Evolutionary conservation across 1,284 basidiomycete genomes (phyloP).

Genomic region (Trametes polyzona): DNA sequence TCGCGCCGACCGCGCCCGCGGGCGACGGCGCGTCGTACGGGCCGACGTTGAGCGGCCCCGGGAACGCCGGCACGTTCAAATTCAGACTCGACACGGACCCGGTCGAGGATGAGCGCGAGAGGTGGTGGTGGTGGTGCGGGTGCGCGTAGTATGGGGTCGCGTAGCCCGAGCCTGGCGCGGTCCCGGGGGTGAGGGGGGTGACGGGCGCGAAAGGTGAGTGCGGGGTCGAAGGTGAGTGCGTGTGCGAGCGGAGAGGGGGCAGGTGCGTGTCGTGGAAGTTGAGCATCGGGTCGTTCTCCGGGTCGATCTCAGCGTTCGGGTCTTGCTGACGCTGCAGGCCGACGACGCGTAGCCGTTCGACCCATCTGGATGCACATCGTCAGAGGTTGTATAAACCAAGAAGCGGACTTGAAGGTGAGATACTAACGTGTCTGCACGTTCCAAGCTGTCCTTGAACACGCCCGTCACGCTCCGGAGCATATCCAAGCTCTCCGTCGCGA

Average conservation of each 20-base stretch:
- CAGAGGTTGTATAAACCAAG: constrained; percentile 11
- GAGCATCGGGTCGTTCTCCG: constrained; percentile 19
- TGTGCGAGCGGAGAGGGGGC: constrained; percentile 21
- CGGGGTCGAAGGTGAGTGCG: constrained; percentile 30
- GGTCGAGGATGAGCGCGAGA: constrained; percentile 21
- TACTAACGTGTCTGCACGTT: constrained; percentile 84
- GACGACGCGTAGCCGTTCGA: constrained; percentile 74
- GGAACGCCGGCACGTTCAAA: constrained; percentile 17
- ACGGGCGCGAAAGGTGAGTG: constrained; percentile 24
- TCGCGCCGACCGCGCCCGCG: constrained; percentile 21
- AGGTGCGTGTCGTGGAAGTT: constrained; percentile 25
- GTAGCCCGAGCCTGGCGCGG: constrained; percentile 25
- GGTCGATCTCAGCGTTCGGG: constrained; percentile 18
- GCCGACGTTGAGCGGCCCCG: constrained; percentile 23
- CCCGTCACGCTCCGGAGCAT: constrained; percentile 88
- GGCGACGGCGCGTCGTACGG: constrained; percentile 24
- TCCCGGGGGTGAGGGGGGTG: constrained; percentile 21
- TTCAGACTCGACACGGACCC: constrained; percentile 24
- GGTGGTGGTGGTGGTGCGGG: constrained; percentile 5
- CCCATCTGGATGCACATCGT: constrained; percentile 58
- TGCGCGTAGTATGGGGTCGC: constrained; percentile 26
- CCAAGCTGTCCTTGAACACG: constrained; percentile 87
- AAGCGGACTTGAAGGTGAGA: neutral
- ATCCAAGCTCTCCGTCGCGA: constrained; percentile 90
- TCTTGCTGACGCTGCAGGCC: constrained; percentile 66